Evolutionary conservation across 2,329 filamentous ascomycete genomes (phyloP).

Genomic region (Aureobasidium sp.): DNA sequence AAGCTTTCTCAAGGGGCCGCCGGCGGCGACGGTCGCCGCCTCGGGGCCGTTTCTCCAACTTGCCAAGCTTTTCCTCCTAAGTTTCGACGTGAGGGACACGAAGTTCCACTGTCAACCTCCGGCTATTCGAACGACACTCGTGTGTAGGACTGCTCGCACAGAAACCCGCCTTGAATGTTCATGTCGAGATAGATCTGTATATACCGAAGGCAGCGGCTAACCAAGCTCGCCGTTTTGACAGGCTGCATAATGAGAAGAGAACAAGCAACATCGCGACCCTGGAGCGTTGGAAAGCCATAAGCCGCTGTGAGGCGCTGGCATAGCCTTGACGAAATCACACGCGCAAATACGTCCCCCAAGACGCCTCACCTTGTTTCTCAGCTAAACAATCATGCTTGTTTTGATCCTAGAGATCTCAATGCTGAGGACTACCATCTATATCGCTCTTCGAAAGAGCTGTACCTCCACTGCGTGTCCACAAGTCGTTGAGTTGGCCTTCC

Average conservation of each 20-base stretch:
- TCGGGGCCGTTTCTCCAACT: background rate
- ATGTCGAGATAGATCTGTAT: background rate
- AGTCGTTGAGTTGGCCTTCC: background rate
- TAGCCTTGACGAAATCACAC: background rate
- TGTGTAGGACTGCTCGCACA: background rate
- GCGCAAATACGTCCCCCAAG: background rate
- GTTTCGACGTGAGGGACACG: background rate
- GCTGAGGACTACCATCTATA: background rate
- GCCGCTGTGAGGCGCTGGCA: background rate
- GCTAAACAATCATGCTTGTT: background rate
- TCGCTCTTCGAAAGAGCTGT: background rate
- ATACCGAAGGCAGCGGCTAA: background rate
- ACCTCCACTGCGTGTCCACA: background rate
- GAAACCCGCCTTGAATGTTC: background rate
- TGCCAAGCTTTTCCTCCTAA: background rate
- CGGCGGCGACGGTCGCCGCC: background rate
- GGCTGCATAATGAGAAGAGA: background rate
- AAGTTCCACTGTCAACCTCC: background rate
- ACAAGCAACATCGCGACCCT: background rate
- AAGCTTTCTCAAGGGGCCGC: background rate
- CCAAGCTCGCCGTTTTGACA: background rate
- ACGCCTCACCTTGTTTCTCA: constrained; percentile 10
- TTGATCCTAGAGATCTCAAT: background rate
- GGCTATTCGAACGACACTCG: background rate
- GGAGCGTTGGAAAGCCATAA: background rate